These are phyloP conservation scores for Hyphodiscus sp. DNA, from an alignment of 2,329 filamentous ascomycete genomes.

Conservation along the genomic window DNA sequence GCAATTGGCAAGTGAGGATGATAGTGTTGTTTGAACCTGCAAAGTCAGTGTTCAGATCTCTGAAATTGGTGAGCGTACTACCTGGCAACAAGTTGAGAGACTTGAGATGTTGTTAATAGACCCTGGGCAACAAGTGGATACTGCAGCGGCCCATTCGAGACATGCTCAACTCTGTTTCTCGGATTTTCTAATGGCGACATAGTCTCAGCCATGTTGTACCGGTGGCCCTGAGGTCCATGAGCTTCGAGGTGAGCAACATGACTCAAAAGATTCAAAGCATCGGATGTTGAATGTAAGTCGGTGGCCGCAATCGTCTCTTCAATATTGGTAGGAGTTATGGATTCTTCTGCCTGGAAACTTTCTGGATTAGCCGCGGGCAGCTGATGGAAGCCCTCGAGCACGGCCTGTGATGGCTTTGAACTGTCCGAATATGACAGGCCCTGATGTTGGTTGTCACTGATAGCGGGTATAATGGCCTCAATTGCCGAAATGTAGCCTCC, in stretches of 20 bases:
- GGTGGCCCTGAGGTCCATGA: slow-evolving; percentile 11
- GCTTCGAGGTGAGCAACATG: slow-evolving; percentile 36
- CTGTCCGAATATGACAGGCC: background rate
- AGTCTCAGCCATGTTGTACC: background rate
- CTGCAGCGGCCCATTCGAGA: slow-evolving; percentile 4
- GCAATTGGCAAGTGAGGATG: slow-evolving; percentile 64
- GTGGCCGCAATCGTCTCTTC: slow-evolving; percentile 36
- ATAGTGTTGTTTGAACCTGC: slow-evolving; percentile 54
- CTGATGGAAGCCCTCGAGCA: slow-evolving; percentile 1
- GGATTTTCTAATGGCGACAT: background rate
- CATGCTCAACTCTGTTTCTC: background rate
- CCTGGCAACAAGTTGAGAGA: slow-evolving; percentile 9
- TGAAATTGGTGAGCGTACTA: slow-evolving; percentile 23
- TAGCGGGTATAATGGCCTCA: background rate
- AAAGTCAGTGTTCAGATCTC: slow-evolving; percentile 34
- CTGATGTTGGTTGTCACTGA: background rate
- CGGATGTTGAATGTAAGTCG: slow-evolving; percentile 37
- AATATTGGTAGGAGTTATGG: slow-evolving; percentile 22
- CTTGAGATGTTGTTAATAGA: slow-evolving; percentile 9
- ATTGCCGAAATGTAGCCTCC: background rate
- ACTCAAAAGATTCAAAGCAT: slow-evolving; percentile 36
- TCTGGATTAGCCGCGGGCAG: slow-evolving; percentile 3
- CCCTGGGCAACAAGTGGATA: slow-evolving; percentile 13
- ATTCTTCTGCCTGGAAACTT: slow-evolving; percentile 7
- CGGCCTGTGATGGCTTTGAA: slow-evolving; percentile 5